Evolutionary conservation across 139 green algal species (phyloP), one percentile per base, ranked within the genome.

Genomic region (Chlorella vulgaris): DNA sequence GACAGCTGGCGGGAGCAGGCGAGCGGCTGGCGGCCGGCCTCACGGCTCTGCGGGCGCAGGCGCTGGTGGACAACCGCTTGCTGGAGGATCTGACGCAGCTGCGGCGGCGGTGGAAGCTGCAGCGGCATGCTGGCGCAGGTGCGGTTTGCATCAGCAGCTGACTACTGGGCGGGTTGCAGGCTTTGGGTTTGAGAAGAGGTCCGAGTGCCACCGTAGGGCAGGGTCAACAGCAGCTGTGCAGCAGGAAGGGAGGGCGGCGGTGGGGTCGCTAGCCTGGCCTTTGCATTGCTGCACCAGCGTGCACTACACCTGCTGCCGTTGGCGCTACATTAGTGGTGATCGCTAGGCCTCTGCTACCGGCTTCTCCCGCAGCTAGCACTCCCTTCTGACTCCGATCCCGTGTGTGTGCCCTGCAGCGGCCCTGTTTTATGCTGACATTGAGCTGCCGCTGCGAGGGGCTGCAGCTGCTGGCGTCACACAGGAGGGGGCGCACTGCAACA

Each of bases 381-480:
- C 8, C 60, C 60, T 13, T 8, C 24, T 29, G 60, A 67, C 63
- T 31, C 63, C 18, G 40, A 6, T 26, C 26, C 24, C 39, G 26
- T 3, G 39, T n/a, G 2, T 29, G 3, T 65, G 31, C 66, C n/a
- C 73, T 13, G 39, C 76, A 82, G 76, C 4, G 10, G 76, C 43
- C 33, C 33, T 82, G n/a, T 82, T 82, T 33, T 76, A 82, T 42
- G 76, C 43, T 6, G 76, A 82, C 76, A 36, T 82, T 33, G 29
- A 5, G 7, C 63, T 82, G 63, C 76, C 63, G 42, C 76, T 82
- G 39, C 31, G 39, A 5, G 42, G 50, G 8, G 33, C 31, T 33
- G 43, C 35, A 7, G 47, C 7, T 0, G 7, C 40, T 21, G 76
- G 8, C 24, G 35, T 67, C 6, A 36, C 39, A 8, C 62, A 76